Percentiles rank a stretch among this genome's conserved stretches.
Conservation (phyloP, 805 yeast genomes). For the Osmozyma mogii region DNA sequence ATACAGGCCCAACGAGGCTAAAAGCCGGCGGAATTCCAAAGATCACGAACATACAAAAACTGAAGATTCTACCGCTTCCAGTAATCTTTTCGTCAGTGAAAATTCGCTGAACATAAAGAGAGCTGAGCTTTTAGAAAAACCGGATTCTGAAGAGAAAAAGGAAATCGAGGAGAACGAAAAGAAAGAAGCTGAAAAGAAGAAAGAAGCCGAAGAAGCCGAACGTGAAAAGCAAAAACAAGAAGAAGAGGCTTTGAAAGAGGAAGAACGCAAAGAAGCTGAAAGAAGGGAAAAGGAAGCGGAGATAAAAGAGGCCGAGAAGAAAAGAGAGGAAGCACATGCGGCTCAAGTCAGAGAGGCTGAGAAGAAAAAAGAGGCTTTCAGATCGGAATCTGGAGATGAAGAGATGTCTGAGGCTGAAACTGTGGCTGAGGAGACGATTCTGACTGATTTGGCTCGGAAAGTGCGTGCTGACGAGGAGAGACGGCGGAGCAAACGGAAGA, state of each 20-base stretch:
- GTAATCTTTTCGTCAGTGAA: no score
- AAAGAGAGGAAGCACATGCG: not conserved
- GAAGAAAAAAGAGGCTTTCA: not conserved
- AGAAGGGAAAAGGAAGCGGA: not conserved
- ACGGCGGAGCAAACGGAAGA: slow-evolving; percentile 3
- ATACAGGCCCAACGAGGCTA: not conserved
- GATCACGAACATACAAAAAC: no score
- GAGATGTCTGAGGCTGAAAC: slow-evolving; percentile 24
- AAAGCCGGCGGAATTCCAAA: not conserved
- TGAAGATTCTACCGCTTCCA: no score
- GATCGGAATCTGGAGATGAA: not conserved
- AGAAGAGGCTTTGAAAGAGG: not conserved
- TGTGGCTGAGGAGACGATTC: slow-evolving; percentile 10
- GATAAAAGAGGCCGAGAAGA: not conserved
- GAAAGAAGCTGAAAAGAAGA: no score
- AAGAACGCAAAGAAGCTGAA: not conserved
- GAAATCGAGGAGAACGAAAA: not conserved
- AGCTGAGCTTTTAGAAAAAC: no score
- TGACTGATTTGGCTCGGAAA: slow-evolving; percentile 12
- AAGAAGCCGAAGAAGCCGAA: not conserved
- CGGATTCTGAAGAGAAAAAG: not conserved
- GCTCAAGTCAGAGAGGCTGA: not conserved
- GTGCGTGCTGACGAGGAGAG: slow-evolving; percentile 13
- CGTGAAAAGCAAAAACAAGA: not conserved
- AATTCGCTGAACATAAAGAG: no score